These are phyloP conservation scores for Luffa aegyptiaca DNA, from an alignment of 306 rosid genomes.

Conservation along the genomic window DNA sequence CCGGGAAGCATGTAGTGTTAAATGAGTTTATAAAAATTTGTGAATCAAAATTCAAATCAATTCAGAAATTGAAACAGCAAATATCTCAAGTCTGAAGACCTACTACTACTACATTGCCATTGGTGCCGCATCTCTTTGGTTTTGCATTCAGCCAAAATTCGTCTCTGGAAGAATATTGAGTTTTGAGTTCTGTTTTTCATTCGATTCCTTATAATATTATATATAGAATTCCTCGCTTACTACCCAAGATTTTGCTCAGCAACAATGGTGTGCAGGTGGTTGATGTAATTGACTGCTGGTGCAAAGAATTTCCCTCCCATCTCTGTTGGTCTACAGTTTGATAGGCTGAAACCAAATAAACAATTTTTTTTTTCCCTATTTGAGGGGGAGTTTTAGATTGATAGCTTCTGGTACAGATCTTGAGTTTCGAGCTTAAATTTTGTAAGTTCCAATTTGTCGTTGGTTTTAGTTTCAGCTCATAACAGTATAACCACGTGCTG, in stretches of 20 bases:
- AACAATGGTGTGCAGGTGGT: not conserved
- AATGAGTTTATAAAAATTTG: constrained; percentile 53
- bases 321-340: not conserved
- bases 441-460: not conserved
- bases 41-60: constrained; percentile 45
- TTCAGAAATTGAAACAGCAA: constrained; percentile 55
- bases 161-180: not conserved
- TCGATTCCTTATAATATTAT: not conserved
- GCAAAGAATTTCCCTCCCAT: not conserved
- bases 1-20: constrained; percentile 47
- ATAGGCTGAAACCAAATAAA: not conserved
- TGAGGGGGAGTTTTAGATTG: not conserved
- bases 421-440: not conserved
- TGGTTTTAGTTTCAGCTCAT: not conserved
- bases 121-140: not conserved
- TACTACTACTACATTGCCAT: not conserved
- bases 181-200: not conserved
- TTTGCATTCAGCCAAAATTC: not conserved
- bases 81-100: constrained; percentile 46
- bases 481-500: not conserved
- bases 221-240: not conserved
- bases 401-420: not conserved
- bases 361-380: not conserved
- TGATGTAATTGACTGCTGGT: not conserved
- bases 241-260: not conserved